Evolutionary conservation across 441 rosid species (phyloP), one percentile per base, ranked within the genome.

Genomic region (Aleurites moluccanus): DNA sequence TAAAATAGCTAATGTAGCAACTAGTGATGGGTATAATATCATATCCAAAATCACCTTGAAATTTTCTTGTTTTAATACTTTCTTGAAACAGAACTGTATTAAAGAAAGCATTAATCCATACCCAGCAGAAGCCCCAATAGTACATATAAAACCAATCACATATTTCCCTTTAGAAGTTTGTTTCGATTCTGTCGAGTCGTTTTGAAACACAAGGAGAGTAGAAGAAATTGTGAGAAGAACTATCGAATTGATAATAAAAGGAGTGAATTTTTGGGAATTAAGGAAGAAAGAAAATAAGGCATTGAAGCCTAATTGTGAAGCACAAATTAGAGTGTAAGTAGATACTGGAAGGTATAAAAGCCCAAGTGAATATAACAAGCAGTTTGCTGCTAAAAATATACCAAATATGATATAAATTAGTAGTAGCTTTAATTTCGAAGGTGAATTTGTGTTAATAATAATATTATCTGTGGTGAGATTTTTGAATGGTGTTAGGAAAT

Each of bases 231-330:
- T 86, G 57, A 89, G 85, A 47, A 89, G 83, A 64, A 85, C 74
- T 4, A 89, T 18, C 5, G 90, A 85, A 61, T 88, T 89, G 75
- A 88, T 20, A 15, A 89, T 82, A 16, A 69, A 79, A 44, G 88
- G 77, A 10, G 90, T 84, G 75, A 88, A 74, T 77, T 88, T 88
- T 16, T 86, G 88, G 42, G 87, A 75, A 67, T 88, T 88, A 40
- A 89, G 55, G 79, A 86, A 83, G 81, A 81, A 88, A 7, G 93
- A 80, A 66, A 89, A 85, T 6, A 85, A 9, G 4, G 88, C 87
- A 66, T 86, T 89, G 80, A 86, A 89, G 47, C 87, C 91, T 68
- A 89, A 57, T 35, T 88, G 90, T 10, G 87, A 72, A 4, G 92
- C 87, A 49, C 85, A 85, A n/a, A 88, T 77, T 6, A 89, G 84